Conservation (phyloP, 169 alveolate species). For the Plasmodium coatneyi region DNA sequence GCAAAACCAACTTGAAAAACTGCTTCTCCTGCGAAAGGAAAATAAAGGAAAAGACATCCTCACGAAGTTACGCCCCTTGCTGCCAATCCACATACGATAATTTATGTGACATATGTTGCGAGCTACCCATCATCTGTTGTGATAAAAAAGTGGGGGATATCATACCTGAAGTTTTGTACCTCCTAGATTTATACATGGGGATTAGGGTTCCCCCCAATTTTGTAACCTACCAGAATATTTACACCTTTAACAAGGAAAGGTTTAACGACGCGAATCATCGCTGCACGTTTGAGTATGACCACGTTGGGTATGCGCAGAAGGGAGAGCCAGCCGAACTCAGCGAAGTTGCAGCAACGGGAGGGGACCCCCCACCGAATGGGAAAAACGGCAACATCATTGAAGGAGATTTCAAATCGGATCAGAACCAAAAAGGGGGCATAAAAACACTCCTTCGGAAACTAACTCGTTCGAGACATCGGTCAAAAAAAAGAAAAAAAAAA, state of each 20-base stretch:
- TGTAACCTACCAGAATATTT: conserved; percentile 25
- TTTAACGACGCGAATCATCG: conserved; percentile 23
- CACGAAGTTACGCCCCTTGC: not conserved
- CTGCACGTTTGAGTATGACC: conserved; percentile 19
- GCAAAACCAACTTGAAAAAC: conserved; percentile 18
- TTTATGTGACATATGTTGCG: conserved; percentile 25
- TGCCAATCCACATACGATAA: not conserved
- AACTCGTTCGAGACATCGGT: not conserved
- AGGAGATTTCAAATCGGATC: not conserved
- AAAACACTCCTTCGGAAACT: not conserved
- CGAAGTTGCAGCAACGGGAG: not conserved
- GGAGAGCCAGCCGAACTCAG: not conserved
- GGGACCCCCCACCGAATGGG: not conserved
- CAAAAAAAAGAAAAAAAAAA: not conserved
- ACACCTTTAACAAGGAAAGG: conserved; percentile 24
- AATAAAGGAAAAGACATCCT: conserved; percentile 12
- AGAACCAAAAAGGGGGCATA: not conserved
- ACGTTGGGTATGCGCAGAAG: not conserved
- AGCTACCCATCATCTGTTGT: conserved; percentile 13
- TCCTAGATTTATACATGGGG: not conserved
- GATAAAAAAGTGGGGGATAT: not conserved
- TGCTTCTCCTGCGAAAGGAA: conserved; percentile 44
- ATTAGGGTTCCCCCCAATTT: conserved; percentile 10
- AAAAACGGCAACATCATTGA: not conserved
- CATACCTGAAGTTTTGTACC: not conserved